These are phyloP conservation scores for Nothomitra cinnamomea DNA, from an alignment of 2,329 filamentous ascomycete genomes.

Conservation along the genomic window DNA sequence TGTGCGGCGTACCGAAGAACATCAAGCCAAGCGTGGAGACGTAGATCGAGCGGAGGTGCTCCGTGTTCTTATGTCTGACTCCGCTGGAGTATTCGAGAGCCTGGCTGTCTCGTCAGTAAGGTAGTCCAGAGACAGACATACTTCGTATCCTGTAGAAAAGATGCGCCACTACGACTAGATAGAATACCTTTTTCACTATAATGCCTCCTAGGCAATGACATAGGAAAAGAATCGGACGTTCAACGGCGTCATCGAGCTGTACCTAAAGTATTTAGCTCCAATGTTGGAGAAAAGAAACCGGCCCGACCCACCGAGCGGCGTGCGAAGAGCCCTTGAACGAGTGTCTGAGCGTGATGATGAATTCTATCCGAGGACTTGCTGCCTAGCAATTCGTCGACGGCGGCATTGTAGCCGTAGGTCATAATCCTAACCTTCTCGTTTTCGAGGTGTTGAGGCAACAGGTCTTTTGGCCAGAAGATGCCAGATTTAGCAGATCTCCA, in stretches of 20 bases:
- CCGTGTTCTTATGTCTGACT: constrained; percentile 37
- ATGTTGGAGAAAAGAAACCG: not conserved
- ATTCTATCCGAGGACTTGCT: constrained; percentile 47
- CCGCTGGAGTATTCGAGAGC: constrained; percentile 51
- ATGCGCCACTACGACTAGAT: not conserved
- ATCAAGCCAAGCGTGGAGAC: constrained; percentile 61
- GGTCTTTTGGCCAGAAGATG: constrained; percentile 52
- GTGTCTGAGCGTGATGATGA: constrained; percentile 52
- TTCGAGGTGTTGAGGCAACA: constrained; percentile 45
- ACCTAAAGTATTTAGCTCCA: too few species aligned
- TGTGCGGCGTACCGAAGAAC: constrained; percentile 63
- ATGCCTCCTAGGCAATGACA: constrained; percentile 59
- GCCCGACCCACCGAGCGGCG: constrained; percentile 35
- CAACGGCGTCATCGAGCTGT: constrained; percentile 33
- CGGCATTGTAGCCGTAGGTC: constrained; percentile 60
- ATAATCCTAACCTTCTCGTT: constrained; percentile 43
- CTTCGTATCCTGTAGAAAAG: too few species aligned
- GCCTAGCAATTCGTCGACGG: constrained; percentile 30
- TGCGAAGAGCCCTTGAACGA: constrained; percentile 45
- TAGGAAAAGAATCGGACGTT: constrained; percentile 57
- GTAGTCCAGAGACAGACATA: not conserved
- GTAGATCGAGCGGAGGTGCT: constrained; percentile 51
- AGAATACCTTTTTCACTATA: constrained; percentile 47
- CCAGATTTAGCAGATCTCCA: constrained; percentile 33
- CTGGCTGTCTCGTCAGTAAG: not conserved